Percentiles rank a stretch among this genome's conserved stretches.
These are phyloP conservation scores for Xenoacremonium recifei DNA, from an alignment of 2,329 filamentous ascomycete species.

Conservation along the genomic window DNA sequence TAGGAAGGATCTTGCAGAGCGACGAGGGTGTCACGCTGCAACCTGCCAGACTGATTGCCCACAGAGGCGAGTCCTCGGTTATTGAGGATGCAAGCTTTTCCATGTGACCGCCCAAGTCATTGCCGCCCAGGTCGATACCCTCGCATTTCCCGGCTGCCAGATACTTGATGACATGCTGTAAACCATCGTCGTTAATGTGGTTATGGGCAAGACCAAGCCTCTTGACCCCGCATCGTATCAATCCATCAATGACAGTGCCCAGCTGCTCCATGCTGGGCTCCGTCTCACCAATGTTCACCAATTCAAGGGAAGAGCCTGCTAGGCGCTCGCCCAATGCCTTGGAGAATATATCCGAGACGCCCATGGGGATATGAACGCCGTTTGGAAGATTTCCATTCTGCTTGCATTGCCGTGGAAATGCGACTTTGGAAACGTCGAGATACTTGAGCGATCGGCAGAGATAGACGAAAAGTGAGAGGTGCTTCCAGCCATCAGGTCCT, in stretches of 20 bases:
- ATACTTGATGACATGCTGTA: constrained; percentile 75
- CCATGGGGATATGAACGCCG: constrained; percentile 32
- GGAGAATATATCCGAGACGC: constrained; percentile 62
- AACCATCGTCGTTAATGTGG: constrained; percentile 67
- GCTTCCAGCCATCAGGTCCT: constrained; percentile 83
- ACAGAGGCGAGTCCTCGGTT: constrained; percentile 58
- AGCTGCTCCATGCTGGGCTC: constrained; percentile 70
- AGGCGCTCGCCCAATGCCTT: constrained; percentile 75
- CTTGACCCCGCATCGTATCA: constrained; percentile 73
- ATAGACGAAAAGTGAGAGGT: constrained; percentile 86
- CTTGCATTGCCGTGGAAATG: constrained; percentile 59
- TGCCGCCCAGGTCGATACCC: constrained; percentile 85
- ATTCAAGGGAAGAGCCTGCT: constrained; percentile 72
- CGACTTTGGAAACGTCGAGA: constrained; percentile 82
- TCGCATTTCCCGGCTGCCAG: constrained; percentile 76
- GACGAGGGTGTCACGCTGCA: constrained; percentile 76
- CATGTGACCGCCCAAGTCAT: constrained; percentile 62
- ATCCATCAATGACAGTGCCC: constrained; percentile 74
- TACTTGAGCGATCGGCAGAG: constrained; percentile 84
- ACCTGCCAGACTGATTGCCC: constrained; percentile 81
- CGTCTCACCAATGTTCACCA: constrained; percentile 81
- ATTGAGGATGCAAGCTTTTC: constrained; percentile 52
- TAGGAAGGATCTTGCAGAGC: constrained; percentile 73
- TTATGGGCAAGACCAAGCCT: constrained; percentile 84
- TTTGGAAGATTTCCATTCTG: constrained; percentile 31